A percentile compares a stretch with the other conserved stretches of the same genome.
phyloP scores from a whole-genome alignment of 1,139 yeast species.

The Saccharomyces pastorianus region DNA sequence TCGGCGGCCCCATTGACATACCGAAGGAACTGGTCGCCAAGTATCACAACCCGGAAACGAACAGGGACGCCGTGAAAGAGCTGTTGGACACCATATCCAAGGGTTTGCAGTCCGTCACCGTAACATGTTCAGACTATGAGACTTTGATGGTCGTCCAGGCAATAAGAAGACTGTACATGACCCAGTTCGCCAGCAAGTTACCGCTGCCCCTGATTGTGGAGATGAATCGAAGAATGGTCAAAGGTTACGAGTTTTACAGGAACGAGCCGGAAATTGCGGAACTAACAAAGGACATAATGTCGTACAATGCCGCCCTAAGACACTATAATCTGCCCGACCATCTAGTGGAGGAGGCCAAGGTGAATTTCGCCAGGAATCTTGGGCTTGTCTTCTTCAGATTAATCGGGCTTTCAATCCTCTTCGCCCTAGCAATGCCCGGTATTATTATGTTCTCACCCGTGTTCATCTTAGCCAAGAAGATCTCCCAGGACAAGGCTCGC shows the following conservation, averaged over 20 bases:
- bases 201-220: slow-evolving; percentile 83
- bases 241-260: slow-evolving; percentile 68
- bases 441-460: slow-evolving; percentile 78
- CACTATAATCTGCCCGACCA: slow-evolving; percentile 81
- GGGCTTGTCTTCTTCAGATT: slow-evolving; percentile 47
- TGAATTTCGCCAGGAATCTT: slow-evolving; percentile 41
- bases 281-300: slow-evolving; percentile 52
- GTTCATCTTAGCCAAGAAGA: slow-evolving; percentile 64
- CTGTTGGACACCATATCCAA: slow-evolving; percentile 63
- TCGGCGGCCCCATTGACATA: slow-evolving; percentile 81
- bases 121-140: slow-evolving; percentile 86
- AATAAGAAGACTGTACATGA: slow-evolving; percentile 80
- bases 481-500: slow-evolving; percentile 62
- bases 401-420: slow-evolving; percentile 45
- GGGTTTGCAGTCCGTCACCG: slow-evolving; percentile 81
- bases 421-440: slow-evolving; percentile 74
- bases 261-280: slow-evolving; percentile 62
- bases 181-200: slow-evolving; percentile 56
- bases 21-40: slow-evolving; percentile 53
- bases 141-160: slow-evolving; percentile 90
- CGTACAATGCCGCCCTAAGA: slow-evolving; percentile 59
- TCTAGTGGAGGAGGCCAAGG: slow-evolving; percentile 64
- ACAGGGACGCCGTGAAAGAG: slow-evolving; percentile 63
- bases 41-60: slow-evolving; percentile 58
- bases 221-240: slow-evolving; percentile 75